Percentiles rank a stretch among this genome's conserved stretches.
Conservation (phyloP, 1,284 basidiomycete species). For the Leccinum solheimii region DNA sequence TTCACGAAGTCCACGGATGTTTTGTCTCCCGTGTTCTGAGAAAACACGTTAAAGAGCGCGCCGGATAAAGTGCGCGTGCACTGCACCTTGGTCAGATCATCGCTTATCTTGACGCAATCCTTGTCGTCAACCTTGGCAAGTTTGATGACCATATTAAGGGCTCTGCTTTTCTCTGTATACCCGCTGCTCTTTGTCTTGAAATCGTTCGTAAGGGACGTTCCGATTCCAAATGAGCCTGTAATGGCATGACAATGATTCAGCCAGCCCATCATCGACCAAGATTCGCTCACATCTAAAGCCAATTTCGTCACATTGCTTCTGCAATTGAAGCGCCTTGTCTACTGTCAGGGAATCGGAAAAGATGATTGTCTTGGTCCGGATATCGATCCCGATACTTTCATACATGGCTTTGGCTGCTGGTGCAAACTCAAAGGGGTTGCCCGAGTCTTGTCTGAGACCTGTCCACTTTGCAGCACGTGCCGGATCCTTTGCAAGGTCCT, state of each 20-base stretch:
- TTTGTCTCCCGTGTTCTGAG: slow-evolving; percentile 41
- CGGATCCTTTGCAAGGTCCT: not conserved
- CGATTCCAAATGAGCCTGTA: slow-evolving; percentile 84
- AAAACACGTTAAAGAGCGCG: not conserved
- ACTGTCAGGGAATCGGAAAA: slow-evolving; percentile 82
- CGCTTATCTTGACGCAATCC: slow-evolving; percentile 89
- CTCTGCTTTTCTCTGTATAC: slow-evolving; percentile 64
- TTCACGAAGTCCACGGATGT: slow-evolving; percentile 29
- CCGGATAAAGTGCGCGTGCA: not conserved
- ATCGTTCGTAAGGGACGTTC: slow-evolving; percentile 90
- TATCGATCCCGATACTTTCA: slow-evolving; percentile 62
- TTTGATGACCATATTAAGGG: slow-evolving; percentile 94
- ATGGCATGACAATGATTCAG: not conserved
- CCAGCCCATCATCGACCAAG: not conserved
- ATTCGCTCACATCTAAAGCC: slow-evolving; percentile 66
- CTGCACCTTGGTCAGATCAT: slow-evolving; percentile 81
- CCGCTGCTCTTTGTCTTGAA: slow-evolving; percentile 59
- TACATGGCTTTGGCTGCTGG: slow-evolving; percentile 55
- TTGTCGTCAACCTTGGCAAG: slow-evolving; percentile 70
- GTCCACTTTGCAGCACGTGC: slow-evolving; percentile 49
- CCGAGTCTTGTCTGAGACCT: slow-evolving; percentile 89
- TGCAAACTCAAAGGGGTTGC: slow-evolving; percentile 81
- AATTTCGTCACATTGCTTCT: slow-evolving; percentile 70
- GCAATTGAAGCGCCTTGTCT: slow-evolving; percentile 68
- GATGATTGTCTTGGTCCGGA: slow-evolving; percentile 69